Percentiles rank a stretch among this genome's conserved stretches.
phyloP scores from a whole-genome alignment of 345 rosid species.

The Nasturtium officinale region DNA sequence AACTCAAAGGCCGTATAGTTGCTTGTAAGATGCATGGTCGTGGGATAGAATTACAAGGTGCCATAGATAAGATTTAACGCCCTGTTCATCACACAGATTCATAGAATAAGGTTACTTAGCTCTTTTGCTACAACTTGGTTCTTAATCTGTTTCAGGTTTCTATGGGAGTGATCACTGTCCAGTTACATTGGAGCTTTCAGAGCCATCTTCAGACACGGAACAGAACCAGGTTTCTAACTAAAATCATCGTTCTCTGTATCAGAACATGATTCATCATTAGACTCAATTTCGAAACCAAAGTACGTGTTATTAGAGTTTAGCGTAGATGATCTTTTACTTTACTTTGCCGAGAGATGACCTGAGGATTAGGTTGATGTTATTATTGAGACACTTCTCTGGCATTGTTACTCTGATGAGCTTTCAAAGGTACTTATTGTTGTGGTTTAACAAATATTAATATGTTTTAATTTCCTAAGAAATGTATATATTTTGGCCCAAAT shows the following conservation, averaged over 20 bases:
- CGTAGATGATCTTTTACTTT: conserved; percentile 17
- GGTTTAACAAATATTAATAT: conserved; percentile 12
- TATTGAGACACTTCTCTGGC: conserved; percentile 33
- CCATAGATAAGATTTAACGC: not conserved
- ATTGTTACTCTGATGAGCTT: conserved; percentile 20
- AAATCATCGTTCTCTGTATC: conserved; percentile 12
- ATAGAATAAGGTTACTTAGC: not conserved
- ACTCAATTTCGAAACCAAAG: conserved; percentile 1
- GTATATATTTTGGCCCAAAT: too few species aligned
- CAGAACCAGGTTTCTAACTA: conserved; percentile 34
- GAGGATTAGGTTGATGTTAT: conserved; percentile 17
- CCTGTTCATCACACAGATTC: not conserved
- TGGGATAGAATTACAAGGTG: conserved; percentile 87
- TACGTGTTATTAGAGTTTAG: conserved; percentile 20
- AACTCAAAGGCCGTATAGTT: conserved; percentile 62
- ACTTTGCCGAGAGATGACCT: conserved; percentile 8
- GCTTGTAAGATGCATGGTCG: conserved; percentile 79
- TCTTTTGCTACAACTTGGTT: conserved; percentile 23
- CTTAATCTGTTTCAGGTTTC: conserved; percentile 56
- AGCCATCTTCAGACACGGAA: conserved; percentile 38
- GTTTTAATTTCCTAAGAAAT: not conserved
- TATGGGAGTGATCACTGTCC: conserved; percentile 96
- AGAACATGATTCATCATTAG: not conserved
- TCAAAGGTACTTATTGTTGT: conserved; percentile 5
- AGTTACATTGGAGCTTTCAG: conserved; percentile 74